phyloP scores from a whole-genome alignment of 108 stramenopile genomes.

The Nannochloropsis salina region DNA sequence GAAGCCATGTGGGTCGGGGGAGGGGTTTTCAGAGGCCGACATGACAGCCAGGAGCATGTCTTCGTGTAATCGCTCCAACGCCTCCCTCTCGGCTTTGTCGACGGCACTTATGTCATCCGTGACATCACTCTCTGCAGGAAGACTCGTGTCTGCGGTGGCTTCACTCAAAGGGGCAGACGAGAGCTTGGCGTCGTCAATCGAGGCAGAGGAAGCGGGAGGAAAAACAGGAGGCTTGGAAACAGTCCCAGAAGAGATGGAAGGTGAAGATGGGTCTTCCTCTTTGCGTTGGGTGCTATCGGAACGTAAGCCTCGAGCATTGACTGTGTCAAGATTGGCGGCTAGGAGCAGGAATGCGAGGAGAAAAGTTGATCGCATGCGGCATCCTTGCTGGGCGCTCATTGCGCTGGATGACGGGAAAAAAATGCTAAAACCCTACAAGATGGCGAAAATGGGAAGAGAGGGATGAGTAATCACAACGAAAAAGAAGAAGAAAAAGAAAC shows the following conservation, averaged over 20 bases:
- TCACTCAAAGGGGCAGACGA: too few species aligned
- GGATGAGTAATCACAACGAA: background rate
- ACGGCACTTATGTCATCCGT: too few species aligned
- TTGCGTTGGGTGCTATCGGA: background rate
- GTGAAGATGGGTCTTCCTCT: too few species aligned
- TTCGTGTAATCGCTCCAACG: background rate
- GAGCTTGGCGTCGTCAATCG: too few species aligned
- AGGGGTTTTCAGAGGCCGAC: background rate
- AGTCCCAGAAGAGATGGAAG: too few species aligned
- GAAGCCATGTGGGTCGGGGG: background rate
- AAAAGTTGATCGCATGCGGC: background rate
- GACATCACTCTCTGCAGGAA: too few species aligned
- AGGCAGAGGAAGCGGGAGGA: too few species aligned
- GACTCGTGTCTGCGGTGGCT: too few species aligned
- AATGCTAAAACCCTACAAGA: background rate
- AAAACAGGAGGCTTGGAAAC: too few species aligned
- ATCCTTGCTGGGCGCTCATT: constrained; percentile 16
- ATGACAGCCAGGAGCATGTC: background rate
- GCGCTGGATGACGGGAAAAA: background rate
- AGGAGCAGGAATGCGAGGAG: background rate
- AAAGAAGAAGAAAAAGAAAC: background rate
- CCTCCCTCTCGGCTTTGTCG: background rate
- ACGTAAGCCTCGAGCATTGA: background rate
- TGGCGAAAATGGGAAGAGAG: background rate
- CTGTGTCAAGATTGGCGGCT: background rate